Base-by-base conservation (phyloP, 2,329 filamentous ascomycete species). In the Fusarium nisikadoi region DNA sequence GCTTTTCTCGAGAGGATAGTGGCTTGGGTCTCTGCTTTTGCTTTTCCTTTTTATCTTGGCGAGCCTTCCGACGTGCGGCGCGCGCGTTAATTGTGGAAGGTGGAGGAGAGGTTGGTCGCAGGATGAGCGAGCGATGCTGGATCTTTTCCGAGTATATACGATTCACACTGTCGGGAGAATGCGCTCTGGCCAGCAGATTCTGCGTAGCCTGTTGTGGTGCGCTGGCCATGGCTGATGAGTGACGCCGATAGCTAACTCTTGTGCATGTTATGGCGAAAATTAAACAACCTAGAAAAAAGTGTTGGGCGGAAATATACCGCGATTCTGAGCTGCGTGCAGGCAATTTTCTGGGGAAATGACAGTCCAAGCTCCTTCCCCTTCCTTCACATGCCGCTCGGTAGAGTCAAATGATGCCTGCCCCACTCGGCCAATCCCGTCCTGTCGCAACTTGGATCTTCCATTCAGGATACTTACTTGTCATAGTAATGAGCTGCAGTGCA, bases 121-220 rank as follows among this genome's bases (percentile, higher is more conserved):
- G 89, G 77, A 92, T 90, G 62, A 98, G 90, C 1, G 94, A 91
- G 50, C 94, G 94, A 79, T 94, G 91, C 76, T 94, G 90, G 80
- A 97, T 90, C 81, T 94, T 94, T 72, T 97, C 93, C 70, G 87
- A 86, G 85, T 92, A 95, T 81, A 97, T 93, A 59, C 90, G 87
- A 38, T 85, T 84, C 60, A 91, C 89, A 63, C 88, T 91, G 72
- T 92, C 87, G 31, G 94, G 91, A 5, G 93, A 92, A 82, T 97
- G 94, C 14, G 94, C 94, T 76, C 93, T 91, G 10, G 87, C 83
- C 58, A 98, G 91, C 55, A 98, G 90, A 12, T 86, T 83, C 71
- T 90, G 86, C 0, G 89, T 90, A 14, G 89, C 78, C 47, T 82
- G 78, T 57, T 83, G 82, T 6, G 72, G 73, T 25, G 77, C 52